Base-by-base conservation (phyloP, 345 rosid genomes). In the Mercurialis annua region DNA sequence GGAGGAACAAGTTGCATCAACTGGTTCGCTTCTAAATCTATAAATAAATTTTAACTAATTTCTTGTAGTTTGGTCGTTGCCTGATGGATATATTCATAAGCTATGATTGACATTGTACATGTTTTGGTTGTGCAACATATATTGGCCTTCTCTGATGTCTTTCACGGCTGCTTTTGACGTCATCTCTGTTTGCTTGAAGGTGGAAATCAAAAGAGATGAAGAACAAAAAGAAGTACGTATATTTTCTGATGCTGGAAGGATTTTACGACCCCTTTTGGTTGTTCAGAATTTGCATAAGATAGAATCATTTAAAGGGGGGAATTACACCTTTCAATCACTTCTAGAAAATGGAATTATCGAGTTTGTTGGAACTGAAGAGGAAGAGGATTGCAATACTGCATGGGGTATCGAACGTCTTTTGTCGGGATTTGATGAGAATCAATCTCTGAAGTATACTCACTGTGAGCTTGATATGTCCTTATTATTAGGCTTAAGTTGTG, bases 401-500 rank as follows among this genome's bases (percentile, higher is more conserved):
- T 91, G 97, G 95, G 78, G 84, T 59, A 56, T 91, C 57, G 83
- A 72, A 40, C 79, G 77, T 61, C 86, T 92, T 40, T 47, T 93
- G 31, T 70, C 56, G 23, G 86, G 77, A 58, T 69, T 12, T 64
- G 76, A 68, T 5, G 77, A 46, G 20, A 80, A 74, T 74, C 73
- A 56, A 40, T 72, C 76, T 34, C 59, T 80, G 1, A 81, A 58
- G 72, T 87, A 83, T 64, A 87, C 92, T 0, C 96, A 93, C 52
- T 90, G 91, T 38, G 96, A 93, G 74, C 78, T 90, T 62, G 99
- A 93, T 65, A 67, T 85, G 87, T 93, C 96, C 1, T 91, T 87
- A 68, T 69, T 93, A 27, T 58, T 93, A 65, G 96, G 99, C 48
- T 76, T 93, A 56, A 89, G 99, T 61, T 89, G 96, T 64, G 95